phyloP scores from a whole-genome alignment of 805 yeast genomes.

The Candida berthetii region DNA sequence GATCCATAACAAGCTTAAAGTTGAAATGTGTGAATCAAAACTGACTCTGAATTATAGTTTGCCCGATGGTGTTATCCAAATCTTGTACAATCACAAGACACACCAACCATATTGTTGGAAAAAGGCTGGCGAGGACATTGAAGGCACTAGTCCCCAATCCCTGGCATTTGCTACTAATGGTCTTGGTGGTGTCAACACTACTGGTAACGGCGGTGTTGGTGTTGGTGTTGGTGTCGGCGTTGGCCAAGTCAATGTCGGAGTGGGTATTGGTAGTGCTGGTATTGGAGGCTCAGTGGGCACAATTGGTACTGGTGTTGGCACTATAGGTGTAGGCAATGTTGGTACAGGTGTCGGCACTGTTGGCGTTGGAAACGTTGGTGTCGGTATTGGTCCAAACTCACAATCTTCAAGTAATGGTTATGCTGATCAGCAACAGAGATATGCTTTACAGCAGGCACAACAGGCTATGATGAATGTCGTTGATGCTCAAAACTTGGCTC shows the following conservation, averaged over 20 bases:
- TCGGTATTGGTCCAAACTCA: no score
- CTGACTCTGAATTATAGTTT: constrained; percentile 32
- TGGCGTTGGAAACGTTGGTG: no score
- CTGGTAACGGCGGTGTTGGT: background rate
- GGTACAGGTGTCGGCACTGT: no score
- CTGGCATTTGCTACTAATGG: background rate
- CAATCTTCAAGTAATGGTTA: no score
- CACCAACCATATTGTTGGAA: constrained; percentile 32
- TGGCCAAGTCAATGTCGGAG: background rate
- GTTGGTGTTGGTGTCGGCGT: background rate
- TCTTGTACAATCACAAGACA: constrained; percentile 32
- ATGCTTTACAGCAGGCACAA: background rate
- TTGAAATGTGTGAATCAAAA: constrained; percentile 34
- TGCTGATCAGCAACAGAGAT: constrained; percentile 4
- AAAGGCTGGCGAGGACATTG: background rate
- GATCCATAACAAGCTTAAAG: constrained; percentile 32
- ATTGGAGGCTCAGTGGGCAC: background rate
- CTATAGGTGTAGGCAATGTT: no score
- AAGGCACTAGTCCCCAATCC: background rate
- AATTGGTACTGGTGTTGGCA: background rate
- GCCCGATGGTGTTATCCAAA: constrained; percentile 27
- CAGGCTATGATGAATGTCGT: constrained; percentile 1
- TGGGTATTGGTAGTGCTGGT: background rate
- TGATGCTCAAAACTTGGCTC: constrained; percentile 2
- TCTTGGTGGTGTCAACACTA: background rate